Percentiles rank a stretch among this genome's conserved stretches.
Conservation (phyloP, 495 filamentous ascomycete species). For the Penicillium lagena region DNA sequence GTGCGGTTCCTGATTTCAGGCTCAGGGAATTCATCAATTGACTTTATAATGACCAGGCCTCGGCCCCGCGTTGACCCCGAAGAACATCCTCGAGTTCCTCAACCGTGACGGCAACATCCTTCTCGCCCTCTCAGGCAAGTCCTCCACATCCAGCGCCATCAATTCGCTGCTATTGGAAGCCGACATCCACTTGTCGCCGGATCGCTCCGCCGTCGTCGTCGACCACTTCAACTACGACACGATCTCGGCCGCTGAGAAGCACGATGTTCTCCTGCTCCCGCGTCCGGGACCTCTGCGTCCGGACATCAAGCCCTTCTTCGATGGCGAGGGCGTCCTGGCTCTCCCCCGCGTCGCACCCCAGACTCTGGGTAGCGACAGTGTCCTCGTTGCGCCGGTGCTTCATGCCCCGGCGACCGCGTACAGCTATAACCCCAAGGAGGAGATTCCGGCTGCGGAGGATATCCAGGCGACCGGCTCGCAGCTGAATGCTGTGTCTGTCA, state of each 20-base stretch:
- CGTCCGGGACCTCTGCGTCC: slow-evolving; percentile 53
- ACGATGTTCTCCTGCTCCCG: slow-evolving; percentile 80
- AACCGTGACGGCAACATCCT: slow-evolving; percentile 90
- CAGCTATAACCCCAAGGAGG: slow-evolving; percentile 91
- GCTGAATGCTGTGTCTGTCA: slow-evolving; percentile 68
- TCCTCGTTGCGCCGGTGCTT: slow-evolving; percentile 73
- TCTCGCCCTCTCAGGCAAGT: slow-evolving; percentile 71
- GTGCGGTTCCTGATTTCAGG: slow-evolving; percentile 32
- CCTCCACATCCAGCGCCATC: slow-evolving; percentile 66
- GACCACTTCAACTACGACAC: slow-evolving; percentile 96
- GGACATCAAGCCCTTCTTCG: slow-evolving; percentile 76
- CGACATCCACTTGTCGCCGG: slow-evolving; percentile 82
- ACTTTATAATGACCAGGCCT: slow-evolving; percentile 50
- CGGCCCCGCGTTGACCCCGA: slow-evolving; percentile 80
- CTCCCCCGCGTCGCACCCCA: slow-evolving; percentile 77
- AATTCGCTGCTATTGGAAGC: slow-evolving; percentile 84
- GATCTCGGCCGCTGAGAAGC: slow-evolving; percentile 65
- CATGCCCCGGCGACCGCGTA: slow-evolving; percentile 79
- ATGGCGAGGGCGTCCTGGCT: slow-evolving; percentile 63
- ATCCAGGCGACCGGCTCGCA: slow-evolving; percentile 79
- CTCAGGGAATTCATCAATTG: slow-evolving; percentile 14
- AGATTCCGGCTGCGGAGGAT: slow-evolving; percentile 64
- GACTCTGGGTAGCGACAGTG: slow-evolving; percentile 65
- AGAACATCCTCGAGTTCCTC: slow-evolving; percentile 82
- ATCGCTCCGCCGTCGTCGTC: slow-evolving; percentile 74